Base-by-base conservation (phyloP, 345 rosid species). In the Gossypium longicalyx region DNA sequence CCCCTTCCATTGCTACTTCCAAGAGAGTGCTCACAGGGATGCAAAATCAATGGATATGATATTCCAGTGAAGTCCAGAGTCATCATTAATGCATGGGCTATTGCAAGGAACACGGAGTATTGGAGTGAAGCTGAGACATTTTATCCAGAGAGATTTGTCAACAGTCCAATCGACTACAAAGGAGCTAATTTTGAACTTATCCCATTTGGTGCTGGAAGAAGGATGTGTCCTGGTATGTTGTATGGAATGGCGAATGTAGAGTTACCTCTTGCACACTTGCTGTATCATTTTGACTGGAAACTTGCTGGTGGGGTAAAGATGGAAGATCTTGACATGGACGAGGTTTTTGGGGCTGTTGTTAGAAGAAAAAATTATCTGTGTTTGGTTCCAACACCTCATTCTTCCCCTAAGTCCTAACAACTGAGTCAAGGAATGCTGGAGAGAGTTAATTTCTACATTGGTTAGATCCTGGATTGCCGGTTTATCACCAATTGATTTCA, bases 61-160 rank as follows among this genome's bases (percentile, higher is more conserved):
- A 80, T 77, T 71, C 83, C 82, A 10, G 63, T 65, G 0, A 9
- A 70, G 57, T 60, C 68, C 45, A 48, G 25, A 51, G 72, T 68
- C n/a, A 48, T 67, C 15, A 1, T 67, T 5, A 67, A 45, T 11
- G 54, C 34, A 10, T 43, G 71, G 71, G 71, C 71, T 9, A 68
- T 68, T 0, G 72, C 58, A 13, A 68, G 53, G 76, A 83, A 81
- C 73, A 73, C 56, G 19, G 47, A 58, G 79, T 81, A 34, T 71
- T 75, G n/a, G 77, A 70, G 4, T 80, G 67, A 74, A 17, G 85
- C 83, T 13, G 84, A 85, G 65, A 80, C 79, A 73, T 85, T 85
- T 3, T 74, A 76, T 22, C 67, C 82, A 47, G 72, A 68, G 72
- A 68, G 72, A 23, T 68, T 68, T 29, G 2, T 48, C 9, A 23